Evolutionary conservation across 139 green algal genomes (phyloP).

Genomic region (Chlamydomonas sphaeroides): DNA sequence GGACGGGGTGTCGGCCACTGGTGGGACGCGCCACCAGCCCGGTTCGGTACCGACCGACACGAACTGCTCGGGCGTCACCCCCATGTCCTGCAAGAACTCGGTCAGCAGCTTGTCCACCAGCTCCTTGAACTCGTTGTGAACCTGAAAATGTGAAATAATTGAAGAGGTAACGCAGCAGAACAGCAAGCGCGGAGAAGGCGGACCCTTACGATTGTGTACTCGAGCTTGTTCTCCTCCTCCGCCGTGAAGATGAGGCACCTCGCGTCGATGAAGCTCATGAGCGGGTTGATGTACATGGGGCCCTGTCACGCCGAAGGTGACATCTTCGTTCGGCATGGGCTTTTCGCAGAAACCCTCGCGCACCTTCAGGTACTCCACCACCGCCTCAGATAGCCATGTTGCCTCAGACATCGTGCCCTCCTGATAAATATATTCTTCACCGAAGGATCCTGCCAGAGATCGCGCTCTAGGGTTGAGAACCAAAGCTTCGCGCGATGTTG

Average conservation of each 20-base stretch:
- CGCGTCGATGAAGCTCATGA: slow-evolving; percentile 74
- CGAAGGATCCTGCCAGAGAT: too few species aligned
- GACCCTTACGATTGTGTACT: slow-evolving; percentile 60
- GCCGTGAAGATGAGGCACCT: slow-evolving; percentile 66
- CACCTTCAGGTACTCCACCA: slow-evolving; percentile 57
- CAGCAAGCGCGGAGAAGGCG: too few species aligned
- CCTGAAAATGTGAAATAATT: too few species aligned
- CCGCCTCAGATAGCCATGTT: slow-evolving; percentile 52
- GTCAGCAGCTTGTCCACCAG: slow-evolving; percentile 70
- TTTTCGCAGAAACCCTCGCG: too few species aligned
- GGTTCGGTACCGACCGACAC: slow-evolving; percentile 45
- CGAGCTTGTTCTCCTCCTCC: slow-evolving; percentile 77
- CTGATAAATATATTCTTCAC: too few species aligned
- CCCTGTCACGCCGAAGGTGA: too few species aligned
- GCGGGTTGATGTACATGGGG: slow-evolving; percentile 65
- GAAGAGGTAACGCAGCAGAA: too few species aligned
- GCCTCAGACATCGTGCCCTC: slow-evolving; percentile 28
- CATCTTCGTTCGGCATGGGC: neutral
- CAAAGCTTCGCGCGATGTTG: too few species aligned
- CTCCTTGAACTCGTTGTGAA: slow-evolving; percentile 68
- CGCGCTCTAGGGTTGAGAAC: too few species aligned
- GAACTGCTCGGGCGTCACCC: slow-evolving; percentile 58
- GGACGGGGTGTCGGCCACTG: too few species aligned
- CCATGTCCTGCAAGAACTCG: slow-evolving; percentile 66
- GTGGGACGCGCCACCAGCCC: too few species aligned